Evolutionary conservation across 169 alveolate genomes (phyloP).

Genomic region (Cryptosporidium canis): DNA sequence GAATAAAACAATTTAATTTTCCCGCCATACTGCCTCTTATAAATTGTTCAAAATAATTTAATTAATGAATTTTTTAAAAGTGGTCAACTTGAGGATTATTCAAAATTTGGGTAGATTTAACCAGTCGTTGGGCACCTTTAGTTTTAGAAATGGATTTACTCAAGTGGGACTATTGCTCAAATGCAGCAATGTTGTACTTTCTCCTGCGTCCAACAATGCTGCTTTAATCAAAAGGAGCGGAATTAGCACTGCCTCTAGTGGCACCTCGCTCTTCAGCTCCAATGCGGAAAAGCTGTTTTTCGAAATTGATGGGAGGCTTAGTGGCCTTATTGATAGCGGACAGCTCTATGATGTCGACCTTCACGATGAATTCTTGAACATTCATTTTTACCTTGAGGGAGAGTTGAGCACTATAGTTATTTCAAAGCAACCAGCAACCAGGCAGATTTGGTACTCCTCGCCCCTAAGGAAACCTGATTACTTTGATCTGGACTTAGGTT

Average conservation of each 20-base stretch:
- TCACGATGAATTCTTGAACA: slow-evolving; percentile 63
- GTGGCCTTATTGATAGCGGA: background rate
- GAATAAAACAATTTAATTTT: background rate
- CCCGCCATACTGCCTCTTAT: background rate
- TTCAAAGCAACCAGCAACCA: slow-evolving; percentile 54
- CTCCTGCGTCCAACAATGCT: background rate
- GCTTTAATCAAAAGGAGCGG: background rate
- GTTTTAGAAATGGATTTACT: background rate
- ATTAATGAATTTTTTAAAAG: slow-evolving; percentile 21
- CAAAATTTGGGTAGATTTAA: background rate
- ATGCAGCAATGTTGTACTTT: background rate
- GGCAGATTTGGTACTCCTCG: slow-evolving; percentile 69
- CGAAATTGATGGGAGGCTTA: background rate
- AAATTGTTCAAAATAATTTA: background rate
- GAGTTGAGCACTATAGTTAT: slow-evolving; percentile 21
- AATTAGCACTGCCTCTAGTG: background rate
- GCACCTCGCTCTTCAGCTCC: background rate
- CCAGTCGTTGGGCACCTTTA: background rate
- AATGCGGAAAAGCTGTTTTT: slow-evolving; percentile 23
- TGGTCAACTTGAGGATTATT: background rate
- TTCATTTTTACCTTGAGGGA: slow-evolving; percentile 3
- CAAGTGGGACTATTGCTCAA: background rate
- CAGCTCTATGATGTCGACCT: slow-evolving; percentile 16
- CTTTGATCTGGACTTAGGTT: slow-evolving; percentile 13
- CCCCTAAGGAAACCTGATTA: slow-evolving; percentile 62